Conservation (phyloP, 2,329 filamentous ascomycete species). For the Phyllosticta citrichinensis region DNA sequence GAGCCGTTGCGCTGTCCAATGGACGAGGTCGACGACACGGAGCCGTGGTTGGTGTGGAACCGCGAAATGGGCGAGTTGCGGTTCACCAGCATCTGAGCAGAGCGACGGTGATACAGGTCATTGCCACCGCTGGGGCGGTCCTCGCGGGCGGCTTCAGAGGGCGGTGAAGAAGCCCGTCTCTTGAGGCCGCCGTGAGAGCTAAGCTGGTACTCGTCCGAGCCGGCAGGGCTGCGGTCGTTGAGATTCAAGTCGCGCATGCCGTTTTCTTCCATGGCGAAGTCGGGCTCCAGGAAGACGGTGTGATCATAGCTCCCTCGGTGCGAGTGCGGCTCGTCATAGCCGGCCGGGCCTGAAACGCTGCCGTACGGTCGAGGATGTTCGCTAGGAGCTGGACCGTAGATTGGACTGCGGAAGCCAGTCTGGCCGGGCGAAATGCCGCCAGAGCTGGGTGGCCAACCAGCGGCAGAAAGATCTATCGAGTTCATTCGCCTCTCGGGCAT, state of each 20-base stretch:
- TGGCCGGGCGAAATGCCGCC: constrained; percentile 35
- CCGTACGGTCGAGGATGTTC: constrained; percentile 33
- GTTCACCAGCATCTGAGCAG: constrained; percentile 45
- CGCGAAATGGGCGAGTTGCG: constrained; percentile 44
- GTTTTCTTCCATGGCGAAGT: constrained; percentile 45
- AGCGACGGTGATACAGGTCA: constrained; percentile 46
- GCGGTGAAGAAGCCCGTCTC: constrained; percentile 54
- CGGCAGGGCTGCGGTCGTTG: constrained; percentile 41
- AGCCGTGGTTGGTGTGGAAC: constrained; percentile 49
- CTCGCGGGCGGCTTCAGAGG: constrained; percentile 43
- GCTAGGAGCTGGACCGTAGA: constrained; percentile 22
- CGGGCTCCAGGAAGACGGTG: constrained; percentile 41
- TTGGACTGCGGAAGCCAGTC: constrained; percentile 33
- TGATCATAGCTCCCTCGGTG: constrained; percentile 55
- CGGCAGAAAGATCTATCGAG: constrained; percentile 28
- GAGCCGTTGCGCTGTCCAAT: constrained; percentile 51
- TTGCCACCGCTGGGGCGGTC: constrained; percentile 34
- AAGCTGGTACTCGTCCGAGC: constrained; percentile 33
- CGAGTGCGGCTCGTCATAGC: constrained; percentile 40
- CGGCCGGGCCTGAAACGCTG: constrained; percentile 37
- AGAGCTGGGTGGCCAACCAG: constrained; percentile 32
- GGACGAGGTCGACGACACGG: constrained; percentile 55
- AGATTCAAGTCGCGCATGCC: constrained; percentile 43
- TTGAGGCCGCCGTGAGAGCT: constrained; percentile 48
- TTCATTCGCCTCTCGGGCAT: constrained; percentile 31